phyloP scores from a whole-genome alignment of 257 asterid genomes.

The Misopates orontium region DNA sequence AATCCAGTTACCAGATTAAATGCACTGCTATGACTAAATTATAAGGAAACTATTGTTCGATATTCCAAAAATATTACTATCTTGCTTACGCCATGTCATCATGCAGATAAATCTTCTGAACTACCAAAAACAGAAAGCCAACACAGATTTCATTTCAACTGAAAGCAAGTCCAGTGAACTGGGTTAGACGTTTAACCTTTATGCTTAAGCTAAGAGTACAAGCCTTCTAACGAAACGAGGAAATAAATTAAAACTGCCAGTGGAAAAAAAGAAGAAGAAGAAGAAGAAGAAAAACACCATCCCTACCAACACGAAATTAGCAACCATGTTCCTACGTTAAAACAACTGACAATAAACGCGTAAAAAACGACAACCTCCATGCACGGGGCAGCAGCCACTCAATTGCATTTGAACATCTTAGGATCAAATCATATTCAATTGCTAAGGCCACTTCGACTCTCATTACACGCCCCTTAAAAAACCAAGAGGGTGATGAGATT shows the following conservation, averaged over 20 bases:
- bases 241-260: conserved; percentile 1
- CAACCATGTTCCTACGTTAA: conserved; percentile 35
- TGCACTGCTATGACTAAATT: no score
- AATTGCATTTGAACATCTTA: background rate
- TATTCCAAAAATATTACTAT: no score
- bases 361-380: conserved; percentile 33
- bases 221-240: background rate
- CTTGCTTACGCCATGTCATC: no score
- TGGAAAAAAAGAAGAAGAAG: background rate
- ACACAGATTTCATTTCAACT: background rate
- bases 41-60: no score
- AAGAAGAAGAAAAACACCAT: conserved; percentile 8
- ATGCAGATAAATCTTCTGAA: no score
- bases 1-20: no score
- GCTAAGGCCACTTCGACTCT: conserved; percentile 42
- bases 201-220: background rate
- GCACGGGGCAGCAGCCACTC: conserved; percentile 39
- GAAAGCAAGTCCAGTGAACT: background rate
- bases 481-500: conserved; percentile 33
- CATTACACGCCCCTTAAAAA: conserved; percentile 40
- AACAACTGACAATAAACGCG: conserved; percentile 10
- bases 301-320: conserved; percentile 37
- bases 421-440: conserved; percentile 12
- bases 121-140: no score
- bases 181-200: background rate